Evolutionary conservation across 1,284 basidiomycete species (phyloP).

Genomic region (Moniliella sp.): DNA sequence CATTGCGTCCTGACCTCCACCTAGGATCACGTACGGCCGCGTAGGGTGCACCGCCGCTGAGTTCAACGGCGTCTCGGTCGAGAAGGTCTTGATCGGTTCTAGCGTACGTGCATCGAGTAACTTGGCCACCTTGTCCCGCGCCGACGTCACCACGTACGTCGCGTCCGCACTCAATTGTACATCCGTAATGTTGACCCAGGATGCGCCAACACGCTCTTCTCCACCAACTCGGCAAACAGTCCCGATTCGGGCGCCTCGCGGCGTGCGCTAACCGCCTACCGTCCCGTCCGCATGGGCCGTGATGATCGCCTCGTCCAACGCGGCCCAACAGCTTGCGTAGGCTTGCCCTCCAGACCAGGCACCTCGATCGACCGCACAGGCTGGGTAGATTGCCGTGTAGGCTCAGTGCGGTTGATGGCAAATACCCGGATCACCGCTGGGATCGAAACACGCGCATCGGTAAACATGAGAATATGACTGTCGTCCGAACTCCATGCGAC

Average conservation of each 20-base stretch:
- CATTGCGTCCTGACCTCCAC: conserved; percentile 96
- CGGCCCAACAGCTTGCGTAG: conserved; percentile 82
- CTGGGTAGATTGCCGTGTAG: conserved; percentile 21
- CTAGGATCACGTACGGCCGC: conserved; percentile 54
- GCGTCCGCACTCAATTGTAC: conserved; percentile 72
- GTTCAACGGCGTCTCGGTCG: conserved; percentile 85
- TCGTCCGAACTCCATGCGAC: conserved; percentile 59
- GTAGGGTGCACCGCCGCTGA: conserved; percentile 66
- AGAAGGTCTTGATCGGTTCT: conserved; percentile 72
- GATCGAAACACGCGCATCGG: conserved; percentile 84
- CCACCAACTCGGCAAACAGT: conserved; percentile 65
- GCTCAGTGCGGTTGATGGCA: conserved; percentile 40
- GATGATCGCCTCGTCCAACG: conserved; percentile 56
- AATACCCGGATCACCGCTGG: conserved; percentile 52
- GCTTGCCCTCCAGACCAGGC: conserved; percentile 46
- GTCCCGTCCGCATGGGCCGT: conserved; percentile 93
- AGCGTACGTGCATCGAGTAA: conserved; percentile 73
- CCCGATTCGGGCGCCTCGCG: conserved; percentile 27
- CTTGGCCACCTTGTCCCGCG: conserved; percentile 86
- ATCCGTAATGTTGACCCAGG: conserved; percentile 44
- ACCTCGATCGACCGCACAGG: conserved; percentile 30
- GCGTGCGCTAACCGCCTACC: conserved; percentile 38
- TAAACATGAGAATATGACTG: conserved; percentile 56
- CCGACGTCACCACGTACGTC: conserved; percentile 83
- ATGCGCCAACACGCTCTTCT: conserved; percentile 41